Base-by-base conservation (phyloP, 345 rosid genomes). In the Xanthoceras sorbifolium region DNA sequence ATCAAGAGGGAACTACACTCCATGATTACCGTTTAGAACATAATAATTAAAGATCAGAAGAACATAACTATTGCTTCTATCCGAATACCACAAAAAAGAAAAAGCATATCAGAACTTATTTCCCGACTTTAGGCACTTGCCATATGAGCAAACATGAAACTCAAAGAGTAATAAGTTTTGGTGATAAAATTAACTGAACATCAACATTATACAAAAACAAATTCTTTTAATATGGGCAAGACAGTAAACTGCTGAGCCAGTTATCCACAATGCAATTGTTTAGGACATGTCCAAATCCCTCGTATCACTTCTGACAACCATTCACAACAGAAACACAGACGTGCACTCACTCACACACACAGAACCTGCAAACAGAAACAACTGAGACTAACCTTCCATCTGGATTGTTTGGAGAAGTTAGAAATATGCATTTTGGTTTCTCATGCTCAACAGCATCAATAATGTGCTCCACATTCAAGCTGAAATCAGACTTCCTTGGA, bases 371-470 rank as follows among this genome's bases (percentile, higher is more conserved):
- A 63, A 64, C 15, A 34, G 34, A 67, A 52, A 15, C 46, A 42
- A 36, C 32, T 65, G 32, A 44, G 12, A 71, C 31, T 67, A 78
- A 93, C 98, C 99, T 96, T 67, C 98, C 99, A 83, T 96, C 98
- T 38, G 99, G 99, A 82, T 96, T 96, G 80, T 96, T 96, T 17
- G 99, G 98, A 70, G 97, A 92, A 46, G 99, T 96, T 60, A 96
- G 85, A 79, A 96, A 96, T 80, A 93, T 92, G 85, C 97, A 92
- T 86, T 96, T 96, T 26, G 99, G 98, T 69, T 88, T 93, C 77
- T 93, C 97, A 74, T 9, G 74, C 74, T 83, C 81, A 73, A 93
- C 88, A 62, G 80, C 90, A 79, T 89, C 90, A 80, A 88, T 82
- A 22, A 96, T 93, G 74, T 78, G 90, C 74, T 92, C 92, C 67